Evolutionary conservation across 2,329 filamentous ascomycete genomes (phyloP).

Genomic region (Paracorniculantispora psalliotae): DNA sequence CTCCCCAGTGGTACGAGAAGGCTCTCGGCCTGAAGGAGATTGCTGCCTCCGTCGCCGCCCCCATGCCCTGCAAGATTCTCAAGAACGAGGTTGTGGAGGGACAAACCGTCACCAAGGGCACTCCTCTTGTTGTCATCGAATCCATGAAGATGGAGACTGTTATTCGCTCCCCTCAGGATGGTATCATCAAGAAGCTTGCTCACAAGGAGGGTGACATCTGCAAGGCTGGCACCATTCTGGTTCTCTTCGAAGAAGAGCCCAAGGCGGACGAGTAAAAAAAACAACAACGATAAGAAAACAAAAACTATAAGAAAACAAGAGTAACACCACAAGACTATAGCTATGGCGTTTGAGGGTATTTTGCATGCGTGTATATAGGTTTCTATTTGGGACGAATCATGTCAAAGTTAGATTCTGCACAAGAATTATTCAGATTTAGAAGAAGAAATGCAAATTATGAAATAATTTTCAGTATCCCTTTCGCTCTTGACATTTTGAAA

Average conservation of each 20-base stretch:
- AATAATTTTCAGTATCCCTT: neutral
- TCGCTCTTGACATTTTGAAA: no score
- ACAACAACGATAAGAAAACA: neutral
- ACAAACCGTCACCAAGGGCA: slow-evolving; percentile 75
- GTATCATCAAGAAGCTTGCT: slow-evolving; percentile 65
- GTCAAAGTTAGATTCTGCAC: neutral
- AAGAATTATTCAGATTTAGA: neutral
- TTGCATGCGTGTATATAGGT: slow-evolving; percentile 12
- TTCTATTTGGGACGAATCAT: slow-evolving; percentile 10
- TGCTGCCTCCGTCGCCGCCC: slow-evolving; percentile 77
- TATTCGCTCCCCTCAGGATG: slow-evolving; percentile 70
- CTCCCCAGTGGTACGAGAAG: slow-evolving; percentile 79
- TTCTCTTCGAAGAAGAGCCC: slow-evolving; percentile 60
- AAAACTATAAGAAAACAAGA: neutral
- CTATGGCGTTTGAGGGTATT: slow-evolving; percentile 13
- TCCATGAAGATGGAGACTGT: slow-evolving; percentile 91
- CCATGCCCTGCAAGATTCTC: slow-evolving; percentile 96
- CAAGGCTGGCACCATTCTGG: slow-evolving; percentile 69
- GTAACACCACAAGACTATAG: slow-evolving; percentile 2
- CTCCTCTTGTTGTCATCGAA: slow-evolving; percentile 83
- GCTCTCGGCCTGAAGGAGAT: slow-evolving; percentile 78
- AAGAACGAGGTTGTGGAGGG: slow-evolving; percentile 84
- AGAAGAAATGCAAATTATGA: slow-evolving; percentile 4
- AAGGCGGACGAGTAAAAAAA: slow-evolving; percentile 22
- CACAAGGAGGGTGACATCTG: slow-evolving; percentile 75